Conservation (phyloP, 176 grass and related monocot genomes). For the Neostapfia colusana region DNA sequence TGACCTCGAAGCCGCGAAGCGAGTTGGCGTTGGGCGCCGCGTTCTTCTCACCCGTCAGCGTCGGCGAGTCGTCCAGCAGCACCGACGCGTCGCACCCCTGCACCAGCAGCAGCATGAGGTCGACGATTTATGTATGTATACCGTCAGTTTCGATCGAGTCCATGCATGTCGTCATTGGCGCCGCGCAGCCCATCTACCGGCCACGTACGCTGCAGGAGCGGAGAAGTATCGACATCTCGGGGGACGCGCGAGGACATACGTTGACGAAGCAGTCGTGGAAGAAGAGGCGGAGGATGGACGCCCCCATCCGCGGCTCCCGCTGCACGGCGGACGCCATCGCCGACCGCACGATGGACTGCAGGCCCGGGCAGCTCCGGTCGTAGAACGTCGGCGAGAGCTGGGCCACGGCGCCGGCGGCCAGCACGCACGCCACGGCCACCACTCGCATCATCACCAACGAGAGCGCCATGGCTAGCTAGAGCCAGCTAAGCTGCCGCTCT, state of each 20-base stretch:
- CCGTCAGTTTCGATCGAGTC: not conserved
- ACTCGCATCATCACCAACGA: not conserved
- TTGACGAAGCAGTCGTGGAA: constrained; percentile 80
- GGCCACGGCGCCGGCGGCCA: constrained; percentile 27
- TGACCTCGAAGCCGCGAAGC: constrained; percentile 47
- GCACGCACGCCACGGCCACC: constrained; percentile 33
- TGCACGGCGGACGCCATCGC: constrained; percentile 41
- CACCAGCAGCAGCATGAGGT: not conserved
- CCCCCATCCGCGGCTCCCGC: constrained; percentile 42
- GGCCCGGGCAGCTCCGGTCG: constrained; percentile 41
- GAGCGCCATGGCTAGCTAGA: constrained; percentile 21
- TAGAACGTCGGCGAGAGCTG: constrained; percentile 72
- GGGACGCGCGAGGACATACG: constrained; percentile 13
- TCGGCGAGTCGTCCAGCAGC: constrained; percentile 49
- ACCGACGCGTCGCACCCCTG: constrained; percentile 74
- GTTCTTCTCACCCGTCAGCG: constrained; percentile 47
- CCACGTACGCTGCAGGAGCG: not conserved
- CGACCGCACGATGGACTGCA: constrained; percentile 38
- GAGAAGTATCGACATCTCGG: not conserved
- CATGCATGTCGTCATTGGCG: no score
- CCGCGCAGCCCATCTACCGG: no score
- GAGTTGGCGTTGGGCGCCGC: constrained; percentile 51
- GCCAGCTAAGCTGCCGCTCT: no score
- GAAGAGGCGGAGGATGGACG: constrained; percentile 59
- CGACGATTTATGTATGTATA: no score